Conservation (phyloP, 805 yeast genomes). For the Sugiyamaella boreocaroliniensis region DNA sequence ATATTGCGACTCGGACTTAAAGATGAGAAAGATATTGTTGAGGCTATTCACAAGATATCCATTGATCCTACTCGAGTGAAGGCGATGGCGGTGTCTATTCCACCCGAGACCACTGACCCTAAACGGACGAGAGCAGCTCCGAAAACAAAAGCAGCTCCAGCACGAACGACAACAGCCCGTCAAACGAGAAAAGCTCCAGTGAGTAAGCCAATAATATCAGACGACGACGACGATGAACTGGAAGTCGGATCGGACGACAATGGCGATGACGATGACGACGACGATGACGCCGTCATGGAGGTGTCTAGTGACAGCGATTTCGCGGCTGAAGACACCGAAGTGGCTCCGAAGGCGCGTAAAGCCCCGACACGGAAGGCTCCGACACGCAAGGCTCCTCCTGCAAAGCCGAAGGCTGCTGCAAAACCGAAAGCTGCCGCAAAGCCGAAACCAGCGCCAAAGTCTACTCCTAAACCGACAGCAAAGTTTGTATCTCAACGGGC, state of each 20-base stretch:
- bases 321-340: neutral
- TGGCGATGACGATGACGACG: conserved; percentile 7
- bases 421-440: neutral
- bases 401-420: neutral
- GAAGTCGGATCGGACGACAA: conserved; percentile 9
- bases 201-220: neutral
- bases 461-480: neutral
- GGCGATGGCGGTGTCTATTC: neutral
- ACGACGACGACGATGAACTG: conserved; percentile 2
- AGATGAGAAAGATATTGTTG: conserved; percentile 7
- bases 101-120: neutral
- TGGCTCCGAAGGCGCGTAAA: no score
- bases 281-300: conserved; percentile 1
- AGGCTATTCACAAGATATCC: conserved; percentile 5
- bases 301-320: neutral
- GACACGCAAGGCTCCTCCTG: neutral
- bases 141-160: neutral
- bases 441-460: neutral
- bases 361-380: neutral
- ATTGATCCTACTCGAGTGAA: neutral
- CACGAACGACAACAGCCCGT: neutral
- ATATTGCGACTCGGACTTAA: conserved; percentile 19
- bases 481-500: no score
- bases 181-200: neutral
- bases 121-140: neutral